Base-by-base conservation (phyloP, 768 basidiomycete genomes). In the Boletus rubroflammeus region DNA sequence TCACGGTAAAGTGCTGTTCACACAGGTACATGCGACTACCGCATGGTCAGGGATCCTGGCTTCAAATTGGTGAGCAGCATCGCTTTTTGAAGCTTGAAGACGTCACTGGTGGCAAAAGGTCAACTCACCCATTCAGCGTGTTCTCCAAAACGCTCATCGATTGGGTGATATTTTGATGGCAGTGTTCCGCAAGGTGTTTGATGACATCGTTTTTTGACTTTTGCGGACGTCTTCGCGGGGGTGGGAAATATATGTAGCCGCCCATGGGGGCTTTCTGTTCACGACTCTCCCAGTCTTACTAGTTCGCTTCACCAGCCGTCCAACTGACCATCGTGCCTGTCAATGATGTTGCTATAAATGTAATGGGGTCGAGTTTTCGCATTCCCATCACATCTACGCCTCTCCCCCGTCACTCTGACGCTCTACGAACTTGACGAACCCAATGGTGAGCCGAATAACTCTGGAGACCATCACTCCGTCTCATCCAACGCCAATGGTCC, bases 61-160 rank as follows among this genome's bases (percentile, higher is more conserved):
- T 10, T 31, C 26, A 36, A 44, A 25, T 32, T 17, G 21, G 43
- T 38, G 34, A 40, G 36, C 29, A n/a, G 26, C 46, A 38, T 41
- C 45, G 53, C 62, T 55, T 62, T 48, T 50, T 23, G 25, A 50
- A 36, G 25, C 44, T 40, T 43, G 17, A 54, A 50, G 39, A 53
- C 56, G 56, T 58, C 56, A 57, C n/a, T 53, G 44, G 15, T 19
- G n/a, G 11, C 17, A 25, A 46, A 55, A 47, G 36, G 19, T 26
- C 40, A 36, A 53, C 63, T 62, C 57, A 32, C 63, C 47, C 44
- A 9, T 53, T 17, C 60, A 55, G 38, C 63, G 36, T 66, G 66
- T 56, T 29, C 34, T 28, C 21, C 45, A 29, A 14, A 44, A 39
- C 23, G 31, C 45, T 36, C 29, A 45, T 54, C 51, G 42, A 65